These are phyloP conservation scores for Raphanus hybrid DNA, from an alignment of 441 rosid species.

Conservation along the genomic window DNA sequence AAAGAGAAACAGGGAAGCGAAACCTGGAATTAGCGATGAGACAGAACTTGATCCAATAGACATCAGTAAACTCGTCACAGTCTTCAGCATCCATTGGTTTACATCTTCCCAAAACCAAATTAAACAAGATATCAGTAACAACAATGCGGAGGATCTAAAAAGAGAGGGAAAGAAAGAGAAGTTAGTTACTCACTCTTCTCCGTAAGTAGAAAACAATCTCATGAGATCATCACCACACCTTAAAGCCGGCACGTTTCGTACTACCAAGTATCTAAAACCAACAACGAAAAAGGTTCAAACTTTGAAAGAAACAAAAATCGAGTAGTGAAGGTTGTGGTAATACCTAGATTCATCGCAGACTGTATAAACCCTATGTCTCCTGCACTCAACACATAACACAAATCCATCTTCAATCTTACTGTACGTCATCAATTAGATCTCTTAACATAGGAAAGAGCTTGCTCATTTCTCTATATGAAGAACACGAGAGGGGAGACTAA, in stretches of 20 bases:
- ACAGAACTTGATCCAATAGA: constrained; percentile 79
- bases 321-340: background rate
- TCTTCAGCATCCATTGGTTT: constrained; percentile 99
- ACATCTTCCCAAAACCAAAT: constrained; percentile 47
- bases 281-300: constrained; percentile 4
- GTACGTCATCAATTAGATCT: no score
- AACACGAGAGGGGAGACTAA: no score
- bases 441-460: no score
- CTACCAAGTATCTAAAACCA: constrained; percentile 67
- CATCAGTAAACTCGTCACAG: constrained; percentile 79
- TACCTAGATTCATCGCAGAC: constrained; percentile 94
- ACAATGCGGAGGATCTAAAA: background rate
- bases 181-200: constrained; percentile 68
- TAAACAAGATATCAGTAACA: background rate
- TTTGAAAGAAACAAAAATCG: background rate
- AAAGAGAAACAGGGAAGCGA: background rate
- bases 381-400: no score
- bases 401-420: no score
- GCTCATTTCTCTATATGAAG: no score
- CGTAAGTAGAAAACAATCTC: constrained; percentile 68
- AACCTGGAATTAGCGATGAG: constrained; percentile 77
- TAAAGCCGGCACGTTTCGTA: constrained; percentile 77
- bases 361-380: constrained; percentile 60
- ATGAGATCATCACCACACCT: constrained; percentile 88
- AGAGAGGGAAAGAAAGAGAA: background rate